Conservation (phyloP, 768 basidiomycete species). For the Termitomyces sp. region DNA sequence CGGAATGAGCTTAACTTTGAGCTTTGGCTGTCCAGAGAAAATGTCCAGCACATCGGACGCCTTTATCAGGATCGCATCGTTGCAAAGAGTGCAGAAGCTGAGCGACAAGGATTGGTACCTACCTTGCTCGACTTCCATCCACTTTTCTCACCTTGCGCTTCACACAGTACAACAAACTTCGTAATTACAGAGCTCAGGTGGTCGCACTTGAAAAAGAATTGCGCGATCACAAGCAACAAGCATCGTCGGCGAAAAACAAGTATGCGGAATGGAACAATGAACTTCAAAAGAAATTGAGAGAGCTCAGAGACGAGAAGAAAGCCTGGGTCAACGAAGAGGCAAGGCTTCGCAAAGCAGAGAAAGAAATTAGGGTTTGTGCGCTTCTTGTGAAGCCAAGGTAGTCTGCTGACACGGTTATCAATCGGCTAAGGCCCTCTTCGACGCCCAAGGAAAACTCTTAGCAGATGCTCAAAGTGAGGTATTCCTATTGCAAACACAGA, state of each 20-base stretch:
- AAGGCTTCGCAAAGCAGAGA: constrained; percentile 59
- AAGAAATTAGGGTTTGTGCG: constrained; percentile 54
- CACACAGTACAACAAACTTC: constrained; percentile 71
- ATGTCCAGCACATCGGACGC: constrained; percentile 76
- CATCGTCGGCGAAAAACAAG: constrained; percentile 66
- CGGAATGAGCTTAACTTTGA: constrained; percentile 84
- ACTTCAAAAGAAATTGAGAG: constrained; percentile 69
- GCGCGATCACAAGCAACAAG: constrained; percentile 66
- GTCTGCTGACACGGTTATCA: not conserved
- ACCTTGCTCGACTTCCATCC: not conserved
- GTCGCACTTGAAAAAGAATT: constrained; percentile 62
- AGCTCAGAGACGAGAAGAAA: constrained; percentile 75
- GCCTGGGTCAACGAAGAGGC: constrained; percentile 69
- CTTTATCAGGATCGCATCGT: constrained; percentile 70
- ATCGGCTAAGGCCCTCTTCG: constrained; percentile 59
- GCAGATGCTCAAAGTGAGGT: constrained; percentile 65
- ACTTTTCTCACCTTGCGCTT: not conserved
- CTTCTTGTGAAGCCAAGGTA: not conserved
- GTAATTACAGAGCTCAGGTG: constrained; percentile 69
- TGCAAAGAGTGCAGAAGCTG: constrained; percentile 70
- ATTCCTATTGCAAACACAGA: constrained; percentile 67
- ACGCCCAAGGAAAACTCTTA: constrained; percentile 62
- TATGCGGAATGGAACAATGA: constrained; percentile 82
- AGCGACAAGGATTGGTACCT: constrained; percentile 75
- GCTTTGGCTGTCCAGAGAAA: constrained; percentile 76